These are phyloP conservation scores for Fremontodendron californicum DNA, from an alignment of 345 rosid species.

Conservation along the genomic window DNA sequence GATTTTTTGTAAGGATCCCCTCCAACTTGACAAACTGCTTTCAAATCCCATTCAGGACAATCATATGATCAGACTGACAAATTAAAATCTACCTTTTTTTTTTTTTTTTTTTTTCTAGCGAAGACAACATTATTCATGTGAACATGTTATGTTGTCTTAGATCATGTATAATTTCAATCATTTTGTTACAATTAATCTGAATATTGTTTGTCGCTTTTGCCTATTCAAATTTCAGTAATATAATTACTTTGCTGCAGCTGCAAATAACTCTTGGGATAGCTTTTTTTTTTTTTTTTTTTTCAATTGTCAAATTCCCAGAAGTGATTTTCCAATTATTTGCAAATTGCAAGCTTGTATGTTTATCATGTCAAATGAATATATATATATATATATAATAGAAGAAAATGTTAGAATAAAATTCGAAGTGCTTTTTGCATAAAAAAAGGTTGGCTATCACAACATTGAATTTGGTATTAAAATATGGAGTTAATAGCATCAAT, in stretches of 20 bases:
- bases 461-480: no score
- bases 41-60: background rate
- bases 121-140: conserved; percentile 15
- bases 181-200: background rate
- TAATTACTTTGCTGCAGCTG: background rate
- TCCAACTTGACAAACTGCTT: conserved; percentile 23
- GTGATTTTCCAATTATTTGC: no score
- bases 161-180: background rate
- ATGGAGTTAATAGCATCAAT: no score
- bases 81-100: background rate
- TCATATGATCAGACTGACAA: conserved; percentile 2
- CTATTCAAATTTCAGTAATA: background rate
- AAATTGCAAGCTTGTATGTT: no score
- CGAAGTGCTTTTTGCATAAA: background rate
- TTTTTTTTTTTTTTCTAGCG: background rate
- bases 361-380: no score
- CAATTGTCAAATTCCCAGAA: no score
- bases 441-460: background rate
- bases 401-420: background rate
- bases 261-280: background rate
- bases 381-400: no score
- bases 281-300: no score
- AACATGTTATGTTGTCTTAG: conserved; percentile 23
- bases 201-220: background rate
- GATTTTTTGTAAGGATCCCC: conserved; percentile 1